phyloP scores from a whole-genome alignment of 441 rosid species.

The Gossypium davidsonii region DNA sequence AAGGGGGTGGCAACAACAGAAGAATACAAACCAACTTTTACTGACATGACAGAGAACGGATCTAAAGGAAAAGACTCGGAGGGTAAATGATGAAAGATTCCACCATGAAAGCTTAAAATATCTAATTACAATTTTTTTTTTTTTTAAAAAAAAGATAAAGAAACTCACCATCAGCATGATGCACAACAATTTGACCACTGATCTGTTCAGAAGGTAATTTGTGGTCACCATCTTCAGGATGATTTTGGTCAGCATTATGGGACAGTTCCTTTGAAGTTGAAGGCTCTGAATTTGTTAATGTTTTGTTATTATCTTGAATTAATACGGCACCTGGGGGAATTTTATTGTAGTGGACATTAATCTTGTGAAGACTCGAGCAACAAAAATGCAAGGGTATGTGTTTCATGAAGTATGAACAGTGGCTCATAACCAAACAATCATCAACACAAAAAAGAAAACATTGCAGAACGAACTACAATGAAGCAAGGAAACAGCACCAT shows the following conservation, averaged over 20 bases:
- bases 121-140: constrained; percentile 2
- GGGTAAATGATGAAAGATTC: background rate
- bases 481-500: background rate
- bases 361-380: background rate
- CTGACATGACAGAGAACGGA: background rate
- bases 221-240: constrained; percentile 23
- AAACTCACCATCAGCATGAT: constrained; percentile 28
- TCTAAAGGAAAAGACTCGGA: background rate
- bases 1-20: background rate
- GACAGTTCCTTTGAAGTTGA: constrained; percentile 18
- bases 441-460: background rate
- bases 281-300: constrained; percentile 15
- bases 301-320: constrained; percentile 13
- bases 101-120: background rate
- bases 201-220: constrained; percentile 21
- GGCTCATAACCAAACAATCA: background rate
- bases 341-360: background rate
- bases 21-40: background rate
- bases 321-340: constrained; percentile 21
- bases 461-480: background rate
- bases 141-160: background rate
- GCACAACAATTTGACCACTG: constrained; percentile 18
- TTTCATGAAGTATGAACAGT: background rate
- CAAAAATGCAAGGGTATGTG: background rate
- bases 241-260: constrained; percentile 12